phyloP scores from a whole-genome alignment of 495 filamentous ascomycete genomes.

The Chaetomidium leptoderma region DNA sequence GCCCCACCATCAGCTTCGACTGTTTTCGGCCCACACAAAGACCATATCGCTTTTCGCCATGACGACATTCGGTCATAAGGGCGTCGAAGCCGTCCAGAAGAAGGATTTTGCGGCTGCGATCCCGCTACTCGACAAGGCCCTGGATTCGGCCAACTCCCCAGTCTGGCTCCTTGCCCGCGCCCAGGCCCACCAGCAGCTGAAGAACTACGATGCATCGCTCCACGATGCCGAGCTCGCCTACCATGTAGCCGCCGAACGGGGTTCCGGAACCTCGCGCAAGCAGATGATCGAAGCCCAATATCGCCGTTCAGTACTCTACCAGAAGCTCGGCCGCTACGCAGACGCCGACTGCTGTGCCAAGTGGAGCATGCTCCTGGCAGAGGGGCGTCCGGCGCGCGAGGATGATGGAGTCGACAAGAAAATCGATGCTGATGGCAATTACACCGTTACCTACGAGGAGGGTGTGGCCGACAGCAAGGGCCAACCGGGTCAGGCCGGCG shows the following conservation, averaged over 20 bases:
- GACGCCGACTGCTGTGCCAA: slow-evolving; percentile 72
- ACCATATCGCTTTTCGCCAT: no score
- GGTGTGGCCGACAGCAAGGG: slow-evolving; percentile 24
- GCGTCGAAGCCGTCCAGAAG: slow-evolving; percentile 55
- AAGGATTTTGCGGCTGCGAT: slow-evolving; percentile 66
- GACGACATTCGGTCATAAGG: slow-evolving; percentile 34
- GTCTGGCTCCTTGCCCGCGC: slow-evolving; percentile 85
- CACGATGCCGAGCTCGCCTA: slow-evolving; percentile 78
- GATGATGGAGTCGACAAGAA: slow-evolving; percentile 39
- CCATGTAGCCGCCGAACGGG: slow-evolving; percentile 62
- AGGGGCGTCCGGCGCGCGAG: slow-evolving; percentile 39
- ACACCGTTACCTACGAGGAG: slow-evolving; percentile 32
- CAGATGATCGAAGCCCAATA: slow-evolving; percentile 77
- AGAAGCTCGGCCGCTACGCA: slow-evolving; percentile 63
- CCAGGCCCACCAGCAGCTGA: slow-evolving; percentile 68
- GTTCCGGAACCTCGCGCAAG: slow-evolving; percentile 58
- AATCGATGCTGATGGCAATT: slow-evolving; percentile 39
- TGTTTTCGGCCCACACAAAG: not conserved
- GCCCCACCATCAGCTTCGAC: no score
- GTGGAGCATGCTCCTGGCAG: slow-evolving; percentile 56
- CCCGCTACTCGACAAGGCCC: slow-evolving; percentile 68
- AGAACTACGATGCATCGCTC: slow-evolving; percentile 55
- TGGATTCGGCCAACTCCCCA: slow-evolving; percentile 64
- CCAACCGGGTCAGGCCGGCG: slow-evolving; percentile 26
- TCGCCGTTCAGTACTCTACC: slow-evolving; percentile 70